phyloP scores from a whole-genome alignment of 108 stramenopile species.

The Skeletonema tropicum region DNA sequence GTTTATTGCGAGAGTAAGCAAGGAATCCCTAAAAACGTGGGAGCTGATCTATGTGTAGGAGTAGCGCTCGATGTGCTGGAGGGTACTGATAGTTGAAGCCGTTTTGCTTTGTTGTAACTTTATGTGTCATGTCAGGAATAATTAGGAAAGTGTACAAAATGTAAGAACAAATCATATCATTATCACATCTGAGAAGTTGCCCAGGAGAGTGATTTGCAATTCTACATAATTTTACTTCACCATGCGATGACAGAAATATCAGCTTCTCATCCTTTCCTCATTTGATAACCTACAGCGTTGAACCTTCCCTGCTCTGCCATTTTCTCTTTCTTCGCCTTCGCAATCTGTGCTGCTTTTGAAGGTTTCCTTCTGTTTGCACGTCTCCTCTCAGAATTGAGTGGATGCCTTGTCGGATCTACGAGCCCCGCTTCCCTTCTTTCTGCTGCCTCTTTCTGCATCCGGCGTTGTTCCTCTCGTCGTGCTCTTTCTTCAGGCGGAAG shows the following conservation, averaged over 20 bases:
- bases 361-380: constrained; percentile 88
- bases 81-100: constrained; percentile 6
- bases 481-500: constrained; percentile 79
- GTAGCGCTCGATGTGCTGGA: constrained; percentile 78
- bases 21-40: constrained; percentile 77
- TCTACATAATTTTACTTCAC: too few species aligned
- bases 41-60: constrained; percentile 83
- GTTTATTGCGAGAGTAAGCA: constrained; percentile 68
- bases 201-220: too few species aligned
- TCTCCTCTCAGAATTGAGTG: constrained; percentile 85
- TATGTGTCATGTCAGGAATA: neutral
- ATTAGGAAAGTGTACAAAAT: constrained; percentile 6
- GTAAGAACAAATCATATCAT: neutral
- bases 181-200: too few species aligned
- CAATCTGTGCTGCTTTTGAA: constrained; percentile 25
- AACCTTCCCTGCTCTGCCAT: constrained; percentile 29
- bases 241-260: neutral
- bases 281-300: constrained; percentile 51
- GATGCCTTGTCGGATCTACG: constrained; percentile 55
- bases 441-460: constrained; percentile 73
- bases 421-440: constrained; percentile 56
- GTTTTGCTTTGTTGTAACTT: neutral
- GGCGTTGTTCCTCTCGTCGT: constrained; percentile 73
- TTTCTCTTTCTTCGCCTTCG: constrained; percentile 25
- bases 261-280: constrained; percentile 22